Evolutionary conservation across 352 stramenopile genomes (phyloP).

Genomic region (Globisporangium camurandrum): DNA sequence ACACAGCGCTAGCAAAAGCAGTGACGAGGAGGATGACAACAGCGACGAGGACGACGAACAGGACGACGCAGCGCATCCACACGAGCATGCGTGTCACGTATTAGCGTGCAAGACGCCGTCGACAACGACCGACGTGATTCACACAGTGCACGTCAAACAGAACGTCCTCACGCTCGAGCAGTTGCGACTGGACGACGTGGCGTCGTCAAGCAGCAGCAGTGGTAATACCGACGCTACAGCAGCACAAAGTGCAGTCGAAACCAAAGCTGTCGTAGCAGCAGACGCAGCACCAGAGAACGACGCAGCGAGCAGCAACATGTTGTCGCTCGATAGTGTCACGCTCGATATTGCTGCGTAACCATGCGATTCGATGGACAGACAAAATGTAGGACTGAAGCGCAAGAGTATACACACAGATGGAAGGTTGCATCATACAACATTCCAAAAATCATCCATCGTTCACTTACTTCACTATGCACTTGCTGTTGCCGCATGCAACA

Average conservation of each 20-base stretch:
- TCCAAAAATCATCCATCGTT: no score
- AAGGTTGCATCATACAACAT: background rate
- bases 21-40: slow-evolving; percentile 22
- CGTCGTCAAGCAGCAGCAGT: slow-evolving; percentile 8
- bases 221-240: no score
- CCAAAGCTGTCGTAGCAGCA: slow-evolving; percentile 6
- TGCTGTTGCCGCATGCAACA: no score
- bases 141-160: slow-evolving; percentile 40
- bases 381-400: background rate
- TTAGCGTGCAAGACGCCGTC: slow-evolving; percentile 41
- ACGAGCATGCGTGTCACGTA: slow-evolving; percentile 50
- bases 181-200: slow-evolving; percentile 10
- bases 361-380: background rate
- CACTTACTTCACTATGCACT: no score
- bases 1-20: background rate
- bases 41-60: background rate
- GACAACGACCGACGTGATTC: slow-evolving; percentile 13
- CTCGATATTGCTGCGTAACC: slow-evolving; percentile 16
- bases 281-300: slow-evolving; percentile 23
- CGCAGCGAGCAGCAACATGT: slow-evolving; percentile 14
- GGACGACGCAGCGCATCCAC: no score
- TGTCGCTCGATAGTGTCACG: slow-evolving; percentile 30
- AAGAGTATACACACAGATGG: background rate
- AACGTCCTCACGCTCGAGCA: slow-evolving; percentile 26
- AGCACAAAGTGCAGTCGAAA: background rate